Conservation (phyloP, 176 grass and related monocot species). For the Carex cristatella region DNA sequence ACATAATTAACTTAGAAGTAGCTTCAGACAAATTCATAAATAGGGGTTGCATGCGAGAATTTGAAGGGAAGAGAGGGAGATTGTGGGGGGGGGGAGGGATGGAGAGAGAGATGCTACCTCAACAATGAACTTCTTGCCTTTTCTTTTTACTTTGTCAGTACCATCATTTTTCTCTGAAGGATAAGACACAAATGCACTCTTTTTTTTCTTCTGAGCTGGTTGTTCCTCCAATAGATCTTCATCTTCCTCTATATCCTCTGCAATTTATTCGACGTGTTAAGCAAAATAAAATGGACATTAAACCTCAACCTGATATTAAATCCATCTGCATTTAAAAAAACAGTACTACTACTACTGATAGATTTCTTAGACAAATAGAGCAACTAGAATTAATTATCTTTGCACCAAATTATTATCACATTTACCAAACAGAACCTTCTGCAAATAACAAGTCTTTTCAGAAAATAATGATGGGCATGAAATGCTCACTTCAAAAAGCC, state of each 20-base stretch:
- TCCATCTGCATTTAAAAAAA: not conserved
- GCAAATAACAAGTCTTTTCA: not conserved
- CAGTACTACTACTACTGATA: constrained; percentile 1
- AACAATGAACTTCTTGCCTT: constrained; percentile 54
- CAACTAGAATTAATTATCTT: not conserved
- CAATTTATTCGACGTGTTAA: constrained; percentile 27
- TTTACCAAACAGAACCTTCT: not conserved
- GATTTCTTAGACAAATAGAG: not conserved
- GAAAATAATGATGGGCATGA: not conserved
- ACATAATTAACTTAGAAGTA: too few species aligned
- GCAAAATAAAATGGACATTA: not conserved
- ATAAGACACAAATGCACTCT: constrained; percentile 29
- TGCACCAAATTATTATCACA: not conserved
- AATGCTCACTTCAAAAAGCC: not conserved
- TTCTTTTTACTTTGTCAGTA: constrained; percentile 44
- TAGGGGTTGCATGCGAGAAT: not conserved
- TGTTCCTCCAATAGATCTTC: constrained; percentile 37
- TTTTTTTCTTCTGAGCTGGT: constrained; percentile 34
- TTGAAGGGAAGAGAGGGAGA: not conserved
- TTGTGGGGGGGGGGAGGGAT: not conserved
- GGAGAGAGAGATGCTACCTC: constrained; percentile 42
- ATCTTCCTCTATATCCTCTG: constrained; percentile 39
- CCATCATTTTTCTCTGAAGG: constrained; percentile 25
- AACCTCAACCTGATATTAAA: not conserved
- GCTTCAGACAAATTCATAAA: not conserved